These are phyloP conservation scores for Cydonia oblonga DNA, from an alignment of 331 rosid species.

Conservation along the genomic window DNA sequence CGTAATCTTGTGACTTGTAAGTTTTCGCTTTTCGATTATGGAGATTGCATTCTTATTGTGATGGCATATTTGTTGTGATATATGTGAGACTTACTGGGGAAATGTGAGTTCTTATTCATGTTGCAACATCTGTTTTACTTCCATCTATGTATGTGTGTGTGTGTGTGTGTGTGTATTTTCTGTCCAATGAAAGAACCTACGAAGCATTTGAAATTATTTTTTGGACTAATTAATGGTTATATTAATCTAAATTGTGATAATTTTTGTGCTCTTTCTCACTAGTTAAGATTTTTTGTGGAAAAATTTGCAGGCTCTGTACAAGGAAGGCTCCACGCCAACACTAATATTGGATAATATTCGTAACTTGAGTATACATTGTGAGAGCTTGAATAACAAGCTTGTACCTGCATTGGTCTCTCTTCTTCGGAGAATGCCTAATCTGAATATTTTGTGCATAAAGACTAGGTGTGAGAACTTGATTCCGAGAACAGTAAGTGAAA, in stretches of 20 bases:
- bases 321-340: background rate
- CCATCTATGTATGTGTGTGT: too few species aligned
- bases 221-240: background rate
- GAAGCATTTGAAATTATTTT: too few species aligned
- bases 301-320: background rate
- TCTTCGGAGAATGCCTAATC: background rate
- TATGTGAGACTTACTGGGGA: background rate
- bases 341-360: background rate
- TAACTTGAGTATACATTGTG: background rate
- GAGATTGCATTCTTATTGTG: background rate
- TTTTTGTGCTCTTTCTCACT: background rate
- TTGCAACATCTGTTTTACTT: background rate
- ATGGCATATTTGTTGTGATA: too few species aligned
- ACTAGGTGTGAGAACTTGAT: too few species aligned
- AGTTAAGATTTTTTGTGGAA: background rate
- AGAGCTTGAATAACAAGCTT: background rate
- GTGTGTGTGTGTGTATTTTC: background rate
- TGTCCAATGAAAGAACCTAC: background rate
- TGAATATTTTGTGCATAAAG: background rate
- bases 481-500: background rate
- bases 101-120: background rate
- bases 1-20: background rate
- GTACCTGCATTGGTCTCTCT: background rate
- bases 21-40: background rate
- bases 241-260: background rate